A percentile compares a stretch with the other conserved stretches of the same genome.
Evolutionary conservation across 345 rosid species (phyloP).

Genomic region (Acer negundo): DNA sequence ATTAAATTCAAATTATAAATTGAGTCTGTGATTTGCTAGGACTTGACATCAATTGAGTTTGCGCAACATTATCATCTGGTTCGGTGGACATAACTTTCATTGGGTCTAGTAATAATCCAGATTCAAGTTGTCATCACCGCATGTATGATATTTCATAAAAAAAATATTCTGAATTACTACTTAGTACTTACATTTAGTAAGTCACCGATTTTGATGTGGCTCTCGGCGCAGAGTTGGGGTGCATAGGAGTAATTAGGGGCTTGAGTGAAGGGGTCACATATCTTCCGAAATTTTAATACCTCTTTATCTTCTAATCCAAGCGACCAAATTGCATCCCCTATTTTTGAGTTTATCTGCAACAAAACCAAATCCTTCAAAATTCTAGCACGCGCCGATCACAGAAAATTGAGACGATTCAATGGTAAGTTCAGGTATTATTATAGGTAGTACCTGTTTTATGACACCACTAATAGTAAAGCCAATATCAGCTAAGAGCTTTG

Average conservation of each 20-base stretch:
- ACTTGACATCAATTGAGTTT: too few relatives aligned
- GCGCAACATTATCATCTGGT: too few relatives aligned
- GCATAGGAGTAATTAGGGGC: conserved; percentile 40
- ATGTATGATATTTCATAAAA: too few relatives aligned
- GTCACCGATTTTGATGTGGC: conserved; percentile 42
- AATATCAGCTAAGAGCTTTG: conserved; percentile 36
- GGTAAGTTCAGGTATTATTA: too few relatives aligned
- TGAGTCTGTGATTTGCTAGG: too few relatives aligned
- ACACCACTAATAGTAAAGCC: conserved; percentile 45
- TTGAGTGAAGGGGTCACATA: conserved; percentile 67
- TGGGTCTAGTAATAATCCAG: too few relatives aligned
- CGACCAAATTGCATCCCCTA: conserved; percentile 24
- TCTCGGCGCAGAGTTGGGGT: conserved; percentile 42
- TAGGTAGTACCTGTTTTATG: conserved; percentile 44
- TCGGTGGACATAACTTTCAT: too few relatives aligned
- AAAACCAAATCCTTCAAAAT: background rate
- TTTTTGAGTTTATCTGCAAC: conserved; percentile 50
- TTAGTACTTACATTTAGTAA: conserved; percentile 48
- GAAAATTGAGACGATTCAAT: too few relatives aligned
- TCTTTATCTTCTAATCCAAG: conserved; percentile 19
- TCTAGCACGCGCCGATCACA: background rate
- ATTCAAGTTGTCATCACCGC: too few relatives aligned
- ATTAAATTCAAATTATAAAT: too few relatives aligned
- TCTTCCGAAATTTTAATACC: conserved; percentile 21
- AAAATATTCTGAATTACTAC: background rate